A percentile compares a stretch with the other conserved stretches of the same genome.
phyloP scores from a whole-genome alignment of 306 rosid genomes.

The Clitoria ternatea region DNA sequence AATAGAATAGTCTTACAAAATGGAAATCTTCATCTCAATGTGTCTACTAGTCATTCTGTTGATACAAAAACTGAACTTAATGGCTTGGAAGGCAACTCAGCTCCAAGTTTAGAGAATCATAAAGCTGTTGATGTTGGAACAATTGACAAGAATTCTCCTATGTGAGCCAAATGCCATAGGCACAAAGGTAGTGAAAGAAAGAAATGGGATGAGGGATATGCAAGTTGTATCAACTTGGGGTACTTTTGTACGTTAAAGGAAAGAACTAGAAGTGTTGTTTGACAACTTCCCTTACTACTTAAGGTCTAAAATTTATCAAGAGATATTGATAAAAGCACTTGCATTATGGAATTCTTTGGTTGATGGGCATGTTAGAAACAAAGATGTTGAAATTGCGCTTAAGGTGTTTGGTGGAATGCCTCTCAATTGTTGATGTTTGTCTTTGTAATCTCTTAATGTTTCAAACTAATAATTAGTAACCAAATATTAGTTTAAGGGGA shows the following conservation, averaged over 20 bases:
- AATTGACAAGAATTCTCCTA: conserved; percentile 50
- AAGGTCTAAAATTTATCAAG: conserved; percentile 99
- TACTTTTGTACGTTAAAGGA: conserved; percentile 81
- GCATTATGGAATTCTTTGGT: too few species aligned
- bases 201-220: conserved; percentile 72
- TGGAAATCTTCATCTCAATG: conserved; percentile 78
- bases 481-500: too few species aligned
- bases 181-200: conserved; percentile 95
- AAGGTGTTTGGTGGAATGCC: too few species aligned
- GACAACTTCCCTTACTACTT: conserved; percentile 89
- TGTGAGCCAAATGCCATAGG: conserved; percentile 64
- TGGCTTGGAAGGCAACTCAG: conserved; percentile 61
- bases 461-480: too few species aligned
- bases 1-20: conserved; percentile 61
- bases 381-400: too few species aligned
- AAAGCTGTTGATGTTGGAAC: conserved; percentile 73
- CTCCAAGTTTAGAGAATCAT: conserved; percentile 50
- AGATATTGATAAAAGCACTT: conserved; percentile 95
- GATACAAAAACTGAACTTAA: conserved; percentile 70
- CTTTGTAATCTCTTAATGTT: too few species aligned
- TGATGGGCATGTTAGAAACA: too few species aligned
- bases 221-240: conserved; percentile 75
- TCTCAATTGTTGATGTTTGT: too few species aligned
- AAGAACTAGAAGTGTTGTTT: conserved; percentile 69
- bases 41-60: conserved; percentile 53